Base-by-base conservation (phyloP, 768 basidiomycete genomes). In the Stropharia rugosoannulata region DNA sequence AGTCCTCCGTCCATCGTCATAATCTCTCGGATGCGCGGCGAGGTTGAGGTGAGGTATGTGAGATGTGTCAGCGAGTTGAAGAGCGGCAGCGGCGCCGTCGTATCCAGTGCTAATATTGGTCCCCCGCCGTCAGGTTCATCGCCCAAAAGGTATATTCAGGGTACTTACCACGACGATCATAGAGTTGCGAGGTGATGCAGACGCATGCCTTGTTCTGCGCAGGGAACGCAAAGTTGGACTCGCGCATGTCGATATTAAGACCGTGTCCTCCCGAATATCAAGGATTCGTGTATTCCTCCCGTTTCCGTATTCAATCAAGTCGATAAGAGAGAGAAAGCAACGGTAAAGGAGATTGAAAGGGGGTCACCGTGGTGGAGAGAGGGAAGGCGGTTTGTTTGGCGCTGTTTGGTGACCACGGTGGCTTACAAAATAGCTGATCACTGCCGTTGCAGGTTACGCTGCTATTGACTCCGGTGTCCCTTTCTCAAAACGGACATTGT, bases 1-100 rank as follows among this genome's bases (percentile, higher is more conserved):
- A 99, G 85, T 1, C 97, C 97, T 45, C 97, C 97, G 66, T 98
- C 96, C 82, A 90, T 87, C 27, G 95, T 96, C 83, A 99, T 91
- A 63, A 97, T 98, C 74, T 99, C 97, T 56, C 96, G 88, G 73
- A 99, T 98, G 52, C 95, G 86, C 1, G 97, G 95, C 0, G 95
- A 97, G 5, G 97, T 98, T 1, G 93, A 94, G 7, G 96, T 98
- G 60, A 99, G 89, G 73, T 97, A 95, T 48, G 91, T 90, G 54
- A 98, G 88, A 75, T 97, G 94, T 29, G 92, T 94, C 50, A 98
- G 86, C 39, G 95, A 98, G 76, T 97, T 97, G 77, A 95, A 86
- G 42, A 73, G 64, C 37, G 73, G 72, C 59, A 79, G 65, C 11
- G 75, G 66, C 22, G 80, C 77, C 4, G 79, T 76, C 15, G 82